Base-by-base conservation (phyloP, 306 rosid genomes). In the Cicer chorassanicum region DNA sequence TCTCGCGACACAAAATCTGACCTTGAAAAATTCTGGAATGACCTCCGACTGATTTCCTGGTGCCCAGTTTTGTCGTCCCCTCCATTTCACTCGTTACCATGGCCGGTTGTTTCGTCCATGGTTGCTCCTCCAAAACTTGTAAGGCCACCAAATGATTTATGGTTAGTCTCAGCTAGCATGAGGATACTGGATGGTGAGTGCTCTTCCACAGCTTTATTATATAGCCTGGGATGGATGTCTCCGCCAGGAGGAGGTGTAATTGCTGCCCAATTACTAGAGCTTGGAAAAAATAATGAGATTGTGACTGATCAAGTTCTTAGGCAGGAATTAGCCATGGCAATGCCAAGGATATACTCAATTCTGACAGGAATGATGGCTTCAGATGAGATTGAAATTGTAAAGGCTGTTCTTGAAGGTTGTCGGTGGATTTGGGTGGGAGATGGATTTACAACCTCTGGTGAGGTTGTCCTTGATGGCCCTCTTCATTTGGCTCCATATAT, bases 371-470 rank as follows among this genome's bases (percentile, higher is more conserved):
- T 93, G 96, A 79, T 87, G 64, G 87, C 87, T 64, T 86, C 92
- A 36, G 98, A 93, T 83, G 98, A 91, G 91, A 91, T 93, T 90
- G 97, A 93, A 75, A 89, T 93, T 77, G 97, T 93, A 49, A 93
- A 93, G 86, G 96, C 94, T 82, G 90, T 93, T 82, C 98, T 93
- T 84, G 97, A 93, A 88, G 96, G 94, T 48, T 88, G 91, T 72
- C 84, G 96, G 43, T 93, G 97, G 98, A 88, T 93, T 74, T 93
- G 98, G 98, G 98, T 93, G 78, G 98, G 98, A 65, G 98, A 93
- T 82, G 98, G 98, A 80, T 91, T 93, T 79, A 93, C 94, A 72
- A 93, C 93, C 57, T 73, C 87, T 55, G 92, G 88, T 34, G 98
- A 93, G 87, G 98, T 93, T 74, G 97, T 91, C 78, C 92, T 93